phyloP scores from a whole-genome alignment of 148 eudicot species.

The Spergularia bocconei region DNA sequence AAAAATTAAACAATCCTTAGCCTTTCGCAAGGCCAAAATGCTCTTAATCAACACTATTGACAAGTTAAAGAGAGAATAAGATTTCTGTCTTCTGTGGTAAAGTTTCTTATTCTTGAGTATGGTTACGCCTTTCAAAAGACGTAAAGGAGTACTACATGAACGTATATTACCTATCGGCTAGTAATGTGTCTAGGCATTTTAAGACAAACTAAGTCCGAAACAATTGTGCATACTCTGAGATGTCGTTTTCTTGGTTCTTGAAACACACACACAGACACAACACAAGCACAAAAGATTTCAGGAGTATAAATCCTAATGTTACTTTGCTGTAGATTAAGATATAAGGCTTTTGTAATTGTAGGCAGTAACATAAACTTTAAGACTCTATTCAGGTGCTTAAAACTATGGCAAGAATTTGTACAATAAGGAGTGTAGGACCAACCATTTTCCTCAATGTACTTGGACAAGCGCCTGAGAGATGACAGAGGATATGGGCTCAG shows the following conservation, averaged over 20 bases:
- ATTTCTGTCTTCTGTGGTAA: conserved; percentile 42
- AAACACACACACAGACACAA: too few relatives aligned
- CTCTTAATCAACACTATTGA: conserved; percentile 42
- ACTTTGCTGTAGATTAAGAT: too few relatives aligned
- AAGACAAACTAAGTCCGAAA: too few relatives aligned
- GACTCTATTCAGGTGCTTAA: conserved; percentile 36
- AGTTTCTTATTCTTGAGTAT: too few relatives aligned
- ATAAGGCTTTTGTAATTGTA: neutral
- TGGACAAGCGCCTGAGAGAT: conserved; percentile 40
- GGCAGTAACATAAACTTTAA: neutral
- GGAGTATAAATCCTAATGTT: too few relatives aligned
- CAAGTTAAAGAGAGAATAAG: conserved; percentile 49
- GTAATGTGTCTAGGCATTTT: too few relatives aligned
- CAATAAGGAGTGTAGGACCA: conserved; percentile 54
- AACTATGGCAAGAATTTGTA: conserved; percentile 37
- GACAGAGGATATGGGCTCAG: conserved; percentile 51
- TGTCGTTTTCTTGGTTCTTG: too few relatives aligned
- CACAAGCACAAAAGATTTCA: too few relatives aligned
- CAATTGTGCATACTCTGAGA: too few relatives aligned
- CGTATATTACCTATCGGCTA: too few relatives aligned
- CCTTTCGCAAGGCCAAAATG: conserved; percentile 36
- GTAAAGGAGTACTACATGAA: too few relatives aligned
- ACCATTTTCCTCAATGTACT: conserved; percentile 46
- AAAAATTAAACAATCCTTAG: conserved; percentile 32
- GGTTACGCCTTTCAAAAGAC: too few relatives aligned